Conservation (phyloP, 2,329 filamentous ascomycete species). For the Fusarium sp. region DNA sequence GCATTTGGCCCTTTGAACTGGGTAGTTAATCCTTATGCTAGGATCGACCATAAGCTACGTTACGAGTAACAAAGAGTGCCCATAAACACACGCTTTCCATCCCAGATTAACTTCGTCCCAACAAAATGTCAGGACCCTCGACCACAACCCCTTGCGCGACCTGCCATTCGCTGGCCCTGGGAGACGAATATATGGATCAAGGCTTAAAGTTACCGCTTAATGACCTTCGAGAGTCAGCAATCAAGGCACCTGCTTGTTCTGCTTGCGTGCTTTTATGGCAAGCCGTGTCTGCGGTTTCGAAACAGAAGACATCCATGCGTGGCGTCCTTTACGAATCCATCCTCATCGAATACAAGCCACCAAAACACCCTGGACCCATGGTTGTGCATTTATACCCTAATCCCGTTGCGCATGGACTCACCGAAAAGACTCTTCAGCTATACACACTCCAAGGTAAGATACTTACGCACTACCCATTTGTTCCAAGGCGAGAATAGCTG, state of each 20-base stretch:
- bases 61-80: not conserved
- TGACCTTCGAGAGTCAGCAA: not conserved
- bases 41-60: not conserved
- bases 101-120: not conserved
- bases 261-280: not conserved
- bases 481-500: not conserved
- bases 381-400: not conserved
- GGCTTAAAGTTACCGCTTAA: not conserved
- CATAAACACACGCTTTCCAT: not conserved
- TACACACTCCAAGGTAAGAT: not conserved
- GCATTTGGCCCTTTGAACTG: not conserved
- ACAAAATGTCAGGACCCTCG: not conserved
- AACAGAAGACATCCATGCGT: not conserved
- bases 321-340: not conserved
- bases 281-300: not conserved
- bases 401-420: not conserved
- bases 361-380: not conserved
- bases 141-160: not conserved
- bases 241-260: not conserved
- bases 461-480: not conserved
- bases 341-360: not conserved
- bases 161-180: not conserved
- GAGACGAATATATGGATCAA: not conserved
- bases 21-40: not conserved
- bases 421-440: not conserved